A percentile compares a stretch with the other conserved stretches of the same genome.
Evolutionary conservation across 176 grass and related monocot species (phyloP).

Genomic region (Lolium multiflorum): DNA sequence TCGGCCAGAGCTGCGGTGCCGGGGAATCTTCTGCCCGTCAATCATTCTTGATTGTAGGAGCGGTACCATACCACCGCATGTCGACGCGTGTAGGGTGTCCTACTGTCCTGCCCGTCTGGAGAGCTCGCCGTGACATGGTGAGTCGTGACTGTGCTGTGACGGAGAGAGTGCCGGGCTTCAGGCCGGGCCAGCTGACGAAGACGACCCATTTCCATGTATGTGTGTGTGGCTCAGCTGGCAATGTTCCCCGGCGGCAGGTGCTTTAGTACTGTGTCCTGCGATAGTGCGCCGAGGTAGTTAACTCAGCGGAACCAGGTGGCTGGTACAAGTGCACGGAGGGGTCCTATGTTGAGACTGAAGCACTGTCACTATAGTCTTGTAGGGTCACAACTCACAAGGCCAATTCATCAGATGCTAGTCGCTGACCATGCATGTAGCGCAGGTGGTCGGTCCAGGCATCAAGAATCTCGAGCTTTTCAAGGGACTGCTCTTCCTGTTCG

Average conservation of each 20-base stretch:
- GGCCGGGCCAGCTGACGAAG: constrained; percentile 6
- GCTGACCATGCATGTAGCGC: too few relatives aligned
- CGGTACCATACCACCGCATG: too few relatives aligned
- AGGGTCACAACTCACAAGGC: too few relatives aligned
- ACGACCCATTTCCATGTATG: not conserved
- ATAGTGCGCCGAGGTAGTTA: not conserved
- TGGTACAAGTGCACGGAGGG: not conserved
- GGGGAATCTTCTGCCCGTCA: constrained; percentile 3
- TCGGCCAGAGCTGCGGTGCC: not conserved
- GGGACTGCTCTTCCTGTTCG: too few relatives aligned
- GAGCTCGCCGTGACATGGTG: not conserved
- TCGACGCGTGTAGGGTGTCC: constrained; percentile 12
- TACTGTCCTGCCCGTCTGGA: not conserved
- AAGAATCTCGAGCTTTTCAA: too few relatives aligned
- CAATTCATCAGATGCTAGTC: too few relatives aligned
- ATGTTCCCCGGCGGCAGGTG: constrained; percentile 9
- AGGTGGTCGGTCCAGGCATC: too few relatives aligned
- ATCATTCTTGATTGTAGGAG: constrained; percentile 10
- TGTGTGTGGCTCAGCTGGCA: constrained; percentile 22
- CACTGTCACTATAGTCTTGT: not conserved
- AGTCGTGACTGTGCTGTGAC: not conserved
- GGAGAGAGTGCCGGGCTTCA: constrained; percentile 11
- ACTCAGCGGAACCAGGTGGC: not conserved
- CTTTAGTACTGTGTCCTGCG: constrained; percentile 23
- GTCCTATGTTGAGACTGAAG: not conserved